Percentiles rank a stretch among this genome's conserved stretches.
Conservation (phyloP, 805 yeast genomes). For the Starmerella floris region DNA sequence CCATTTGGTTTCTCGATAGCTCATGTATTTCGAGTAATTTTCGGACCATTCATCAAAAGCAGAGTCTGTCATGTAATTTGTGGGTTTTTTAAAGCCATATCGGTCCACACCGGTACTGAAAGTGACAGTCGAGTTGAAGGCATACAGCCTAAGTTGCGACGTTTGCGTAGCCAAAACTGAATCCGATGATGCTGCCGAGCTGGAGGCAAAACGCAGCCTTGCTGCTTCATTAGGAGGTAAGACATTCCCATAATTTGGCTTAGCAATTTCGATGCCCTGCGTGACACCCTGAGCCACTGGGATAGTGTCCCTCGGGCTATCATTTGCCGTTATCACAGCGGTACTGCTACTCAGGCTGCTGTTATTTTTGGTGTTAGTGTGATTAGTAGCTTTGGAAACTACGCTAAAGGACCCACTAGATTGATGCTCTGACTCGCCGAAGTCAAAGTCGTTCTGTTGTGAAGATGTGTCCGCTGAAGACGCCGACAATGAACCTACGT, state of each 20-base stretch:
- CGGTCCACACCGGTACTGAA: constrained; percentile 37
- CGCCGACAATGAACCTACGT: constrained; percentile 1
- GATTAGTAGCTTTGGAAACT: not conserved
- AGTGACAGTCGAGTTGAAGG: constrained; percentile 13
- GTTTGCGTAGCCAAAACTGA: not conserved
- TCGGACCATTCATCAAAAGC: constrained; percentile 68
- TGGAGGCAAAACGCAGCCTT: constrained; percentile 4
- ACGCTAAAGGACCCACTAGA: not conserved
- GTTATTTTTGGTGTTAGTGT: not conserved
- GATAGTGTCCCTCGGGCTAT: too few species aligned
- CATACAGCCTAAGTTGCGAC: not conserved
- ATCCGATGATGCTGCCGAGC: not conserved
- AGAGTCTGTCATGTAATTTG: constrained; percentile 37
- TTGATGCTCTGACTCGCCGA: constrained; percentile 1
- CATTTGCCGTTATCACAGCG: too few species aligned
- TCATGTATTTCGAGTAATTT: constrained; percentile 48
- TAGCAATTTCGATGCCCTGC: not conserved
- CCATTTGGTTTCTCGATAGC: constrained; percentile 70
- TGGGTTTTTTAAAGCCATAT: constrained; percentile 74
- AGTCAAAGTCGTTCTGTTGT: constrained; percentile 4
- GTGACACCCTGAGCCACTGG: too few species aligned
- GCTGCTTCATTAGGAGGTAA: constrained; percentile 1
- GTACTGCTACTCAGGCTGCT: not conserved
- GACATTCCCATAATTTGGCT: not conserved
- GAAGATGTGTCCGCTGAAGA: constrained; percentile 1